Conservation (phyloP, 139 green algal genomes). For the Choricystis sp. region DNA sequence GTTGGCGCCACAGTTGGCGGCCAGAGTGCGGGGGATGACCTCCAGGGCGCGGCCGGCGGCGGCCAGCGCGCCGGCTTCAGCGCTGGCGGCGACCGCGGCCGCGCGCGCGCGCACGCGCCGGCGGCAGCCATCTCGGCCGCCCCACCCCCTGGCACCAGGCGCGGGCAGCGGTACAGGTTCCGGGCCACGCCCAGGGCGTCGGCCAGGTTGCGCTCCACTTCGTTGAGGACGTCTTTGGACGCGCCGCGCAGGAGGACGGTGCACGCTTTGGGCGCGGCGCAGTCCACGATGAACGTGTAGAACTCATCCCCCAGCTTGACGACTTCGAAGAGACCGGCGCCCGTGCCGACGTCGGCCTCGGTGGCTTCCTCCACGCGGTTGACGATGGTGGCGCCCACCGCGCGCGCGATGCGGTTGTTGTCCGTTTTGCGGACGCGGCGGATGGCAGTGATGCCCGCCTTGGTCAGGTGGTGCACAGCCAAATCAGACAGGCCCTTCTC, state of each 20-base stretch:
- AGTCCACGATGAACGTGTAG: slow-evolving; percentile 97
- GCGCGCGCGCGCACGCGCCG: slow-evolving; percentile 28
- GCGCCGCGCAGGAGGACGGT: slow-evolving; percentile 75
- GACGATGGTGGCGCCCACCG: slow-evolving; percentile 88
- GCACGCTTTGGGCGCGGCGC: slow-evolving; percentile 91
- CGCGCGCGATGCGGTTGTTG: slow-evolving; percentile 95
- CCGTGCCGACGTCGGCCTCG: slow-evolving; percentile 82
- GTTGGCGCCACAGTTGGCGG: slow-evolving; percentile 97
- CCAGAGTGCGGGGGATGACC: slow-evolving; percentile 92
- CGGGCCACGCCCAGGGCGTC: slow-evolving; percentile 96
- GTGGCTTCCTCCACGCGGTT: slow-evolving; percentile 74
- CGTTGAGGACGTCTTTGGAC: slow-evolving; percentile 87
- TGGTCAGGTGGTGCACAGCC: slow-evolving; percentile 79
- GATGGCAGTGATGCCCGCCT: slow-evolving; percentile 85
- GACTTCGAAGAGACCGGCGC: slow-evolving; percentile 90
- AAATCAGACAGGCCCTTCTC: slow-evolving; percentile 95
- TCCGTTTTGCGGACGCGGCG: slow-evolving; percentile 95
- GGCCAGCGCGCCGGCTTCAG: slow-evolving; percentile 44
- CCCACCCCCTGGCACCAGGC: slow-evolving; percentile 87
- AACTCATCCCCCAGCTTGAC: slow-evolving; percentile 97
- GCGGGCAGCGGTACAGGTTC: slow-evolving; percentile 77
- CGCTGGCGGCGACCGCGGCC: background rate
- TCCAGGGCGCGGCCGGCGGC: slow-evolving; percentile 74
- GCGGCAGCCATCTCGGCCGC: slow-evolving; percentile 93
- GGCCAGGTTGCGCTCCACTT: slow-evolving; percentile 81